Evolutionary conservation across 116 monocot genomes (phyloP), one percentile per base, ranked within the genome.

Genomic region (Trichopus zeylanicus): DNA sequence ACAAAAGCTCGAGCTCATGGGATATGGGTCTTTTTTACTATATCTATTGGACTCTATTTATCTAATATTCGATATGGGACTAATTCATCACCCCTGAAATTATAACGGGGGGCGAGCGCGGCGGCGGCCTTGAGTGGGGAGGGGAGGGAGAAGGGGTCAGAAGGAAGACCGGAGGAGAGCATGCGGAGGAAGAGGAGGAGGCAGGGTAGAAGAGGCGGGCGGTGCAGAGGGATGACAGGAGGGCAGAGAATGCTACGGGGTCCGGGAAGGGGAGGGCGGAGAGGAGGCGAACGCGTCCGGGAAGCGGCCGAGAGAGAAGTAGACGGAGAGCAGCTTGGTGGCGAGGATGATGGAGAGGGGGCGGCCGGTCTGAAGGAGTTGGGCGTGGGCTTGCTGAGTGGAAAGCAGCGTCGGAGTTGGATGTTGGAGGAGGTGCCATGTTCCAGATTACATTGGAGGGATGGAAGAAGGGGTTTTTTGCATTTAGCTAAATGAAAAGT

Each of bases 91-190:
- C n/a, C n/a, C n/a, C n/a, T n/a, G n/a, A n/a, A n/a, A n/a, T n/a
- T n/a, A n/a, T n/a, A n/a, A n/a, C n/a, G n/a, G n/a, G n/a, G n/a
- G 19, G 42, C 31, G 22, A 76, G 62, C n/a, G 56, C 18, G 18
- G 75, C 59, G 63, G 75, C 71, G 46, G 78, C 69, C 38, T 75
- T 80, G 62, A 91, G 39, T 57, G 80, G 62, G 65, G 73, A 51
- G 57, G 91, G 83, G 58, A 91, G 61, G n/a, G 73, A 51, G 72
- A 77, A 75, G 52, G 66, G 59, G 57, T 73, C 70, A 56, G 51
- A 53, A 12, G 21, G 56, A 29, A 54, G 66, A 61, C 61, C 53
- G 39, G 74, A 63, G 27, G 68, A 35, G 24, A 82, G 59, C 37
- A 75, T 62, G 61, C 39, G 48, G 33, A 51, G 20, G 54, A 65